phyloP scores from a whole-genome alignment of 345 rosid species.

The Eutrema yunnanense region DNA sequence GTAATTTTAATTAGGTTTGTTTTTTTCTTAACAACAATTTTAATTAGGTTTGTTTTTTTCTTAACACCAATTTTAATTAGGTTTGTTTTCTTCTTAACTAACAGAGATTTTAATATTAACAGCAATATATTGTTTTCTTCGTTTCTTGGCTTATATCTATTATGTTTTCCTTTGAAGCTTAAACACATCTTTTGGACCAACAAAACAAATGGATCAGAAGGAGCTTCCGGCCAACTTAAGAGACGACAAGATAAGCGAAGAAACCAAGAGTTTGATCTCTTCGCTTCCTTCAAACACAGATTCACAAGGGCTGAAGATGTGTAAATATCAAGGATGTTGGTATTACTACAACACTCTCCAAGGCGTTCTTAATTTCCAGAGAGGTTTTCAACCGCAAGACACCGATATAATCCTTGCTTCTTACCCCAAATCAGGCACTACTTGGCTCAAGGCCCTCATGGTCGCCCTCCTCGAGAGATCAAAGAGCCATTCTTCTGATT shows the following conservation, averaged over 20 bases:
- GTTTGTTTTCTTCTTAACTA: no score
- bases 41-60: no score
- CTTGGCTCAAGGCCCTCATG: slow-evolving; percentile 14
- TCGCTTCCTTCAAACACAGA: neutral
- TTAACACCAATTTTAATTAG: no score
- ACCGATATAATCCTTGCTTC: slow-evolving; percentile 15
- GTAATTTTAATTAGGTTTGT: no score
- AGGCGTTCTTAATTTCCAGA: slow-evolving; percentile 19
- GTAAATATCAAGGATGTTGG: slow-evolving; percentile 42
- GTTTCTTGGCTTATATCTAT: no score
- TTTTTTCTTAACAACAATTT: no score
- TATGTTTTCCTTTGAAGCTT: no score
- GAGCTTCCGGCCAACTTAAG: neutral
- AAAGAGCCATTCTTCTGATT: neutral
- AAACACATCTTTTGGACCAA: neutral
- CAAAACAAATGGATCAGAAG: neutral
- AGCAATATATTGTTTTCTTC: no score
- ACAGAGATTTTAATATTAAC: no score
- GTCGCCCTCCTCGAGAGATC: neutral
- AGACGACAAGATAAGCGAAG: slow-evolving; percentile 7
- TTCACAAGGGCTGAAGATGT: neutral
- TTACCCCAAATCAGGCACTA: slow-evolving; percentile 19
- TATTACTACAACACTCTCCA: slow-evolving; percentile 25
- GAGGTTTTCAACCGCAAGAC: neutral
- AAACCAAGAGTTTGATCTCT: neutral